phyloP scores from a whole-genome alignment of 495 filamentous ascomycete genomes.

The Neurospora intermedia region DNA sequence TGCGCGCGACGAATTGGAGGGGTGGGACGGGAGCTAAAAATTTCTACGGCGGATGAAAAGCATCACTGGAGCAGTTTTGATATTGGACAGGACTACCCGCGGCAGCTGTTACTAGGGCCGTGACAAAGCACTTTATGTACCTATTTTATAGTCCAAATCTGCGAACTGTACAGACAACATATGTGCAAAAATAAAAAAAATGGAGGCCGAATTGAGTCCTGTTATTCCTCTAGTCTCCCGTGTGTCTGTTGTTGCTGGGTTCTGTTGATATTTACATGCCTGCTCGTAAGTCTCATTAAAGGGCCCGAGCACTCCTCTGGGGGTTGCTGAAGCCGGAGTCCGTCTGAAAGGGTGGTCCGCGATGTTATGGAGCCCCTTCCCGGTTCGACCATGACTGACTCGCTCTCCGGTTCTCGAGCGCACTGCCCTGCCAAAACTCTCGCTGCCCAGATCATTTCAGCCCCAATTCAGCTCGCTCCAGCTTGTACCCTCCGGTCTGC shows the following conservation, averaged over 20 bases:
- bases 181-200: background rate
- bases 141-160: background rate
- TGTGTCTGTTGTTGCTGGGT: background rate
- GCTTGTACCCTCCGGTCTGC: background rate
- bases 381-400: background rate
- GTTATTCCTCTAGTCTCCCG: background rate
- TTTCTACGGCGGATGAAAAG: slow-evolving; percentile 26
- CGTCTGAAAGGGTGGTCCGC: background rate
- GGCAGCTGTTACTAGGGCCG: background rate
- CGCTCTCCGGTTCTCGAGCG: background rate
- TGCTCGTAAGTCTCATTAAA: background rate
- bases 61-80: slow-evolving; percentile 15
- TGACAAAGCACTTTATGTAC: background rate
- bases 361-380: background rate
- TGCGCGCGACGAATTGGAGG: background rate
- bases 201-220: background rate
- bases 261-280: background rate
- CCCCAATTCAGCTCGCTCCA: background rate
- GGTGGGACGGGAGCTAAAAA: slow-evolving; percentile 21
- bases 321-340: background rate
- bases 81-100: background rate
- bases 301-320: background rate
- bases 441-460: background rate
- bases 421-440: background rate
- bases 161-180: background rate